phyloP scores from a whole-genome alignment of 805 yeast species.

The Torulaspora delbrueckii region DNA sequence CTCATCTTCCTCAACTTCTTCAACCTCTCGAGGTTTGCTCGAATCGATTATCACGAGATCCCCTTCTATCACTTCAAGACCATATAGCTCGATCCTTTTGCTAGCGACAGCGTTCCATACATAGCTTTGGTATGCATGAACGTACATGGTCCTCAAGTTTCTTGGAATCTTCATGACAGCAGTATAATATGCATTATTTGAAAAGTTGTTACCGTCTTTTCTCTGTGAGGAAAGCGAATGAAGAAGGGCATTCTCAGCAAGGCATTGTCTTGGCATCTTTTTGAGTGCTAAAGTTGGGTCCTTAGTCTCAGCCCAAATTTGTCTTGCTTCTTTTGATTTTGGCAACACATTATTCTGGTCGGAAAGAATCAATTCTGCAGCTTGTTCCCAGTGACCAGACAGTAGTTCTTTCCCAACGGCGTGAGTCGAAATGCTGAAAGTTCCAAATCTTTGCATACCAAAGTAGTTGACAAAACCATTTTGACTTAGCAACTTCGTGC shows the following conservation, averaged over 20 bases:
- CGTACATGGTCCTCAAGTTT: slow-evolving; percentile 89
- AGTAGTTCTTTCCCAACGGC: slow-evolving; percentile 70
- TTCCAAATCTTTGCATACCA: slow-evolving; percentile 99
- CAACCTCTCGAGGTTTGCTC: slow-evolving; percentile 18
- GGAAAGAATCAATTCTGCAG: slow-evolving; percentile 70
- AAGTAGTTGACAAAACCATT: slow-evolving; percentile 88
- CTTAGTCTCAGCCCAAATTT: slow-evolving; percentile 68
- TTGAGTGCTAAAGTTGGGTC: slow-evolving; percentile 62
- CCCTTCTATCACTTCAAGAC: slow-evolving; percentile 67
- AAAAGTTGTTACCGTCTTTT: slow-evolving; percentile 44
- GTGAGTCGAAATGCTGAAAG: slow-evolving; percentile 90
- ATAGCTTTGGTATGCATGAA: slow-evolving; percentile 94
- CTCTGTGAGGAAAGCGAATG: slow-evolving; percentile 51
- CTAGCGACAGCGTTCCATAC: slow-evolving; percentile 90
- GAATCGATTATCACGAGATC: slow-evolving; percentile 59
- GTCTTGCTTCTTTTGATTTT: slow-evolving; percentile 77
- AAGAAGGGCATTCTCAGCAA: slow-evolving; percentile 77
- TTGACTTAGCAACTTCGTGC: slow-evolving; percentile 53
- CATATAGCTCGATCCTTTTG: slow-evolving; percentile 65
- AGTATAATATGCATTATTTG: slow-evolving; percentile 56
- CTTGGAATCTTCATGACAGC: slow-evolving; percentile 89
- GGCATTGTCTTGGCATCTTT: slow-evolving; percentile 81
- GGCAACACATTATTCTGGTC: slow-evolving; percentile 84
- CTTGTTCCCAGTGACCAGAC: slow-evolving; percentile 70
- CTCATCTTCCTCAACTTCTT: slow-evolving; percentile 43